Evolutionary conservation across 2,329 filamentous ascomycete genomes (phyloP), one percentile per base, ranked within the genome.

Genomic region (Colletotrichum lentis): DNA sequence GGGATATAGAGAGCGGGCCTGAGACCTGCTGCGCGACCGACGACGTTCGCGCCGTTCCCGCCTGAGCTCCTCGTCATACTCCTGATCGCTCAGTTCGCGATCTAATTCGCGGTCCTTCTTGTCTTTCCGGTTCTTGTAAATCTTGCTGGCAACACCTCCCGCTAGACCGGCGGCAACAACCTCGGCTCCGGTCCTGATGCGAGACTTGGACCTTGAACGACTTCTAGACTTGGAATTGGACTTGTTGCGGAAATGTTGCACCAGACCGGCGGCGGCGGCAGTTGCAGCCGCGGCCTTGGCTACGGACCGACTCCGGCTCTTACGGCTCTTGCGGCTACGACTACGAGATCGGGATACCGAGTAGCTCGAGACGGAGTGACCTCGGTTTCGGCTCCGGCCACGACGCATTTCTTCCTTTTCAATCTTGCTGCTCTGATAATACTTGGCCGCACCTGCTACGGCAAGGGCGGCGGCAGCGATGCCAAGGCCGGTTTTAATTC

Each of bases 361-460:
- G 66, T 81, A 71, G 46, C 69, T 73, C 44, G 62, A 65, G 39
- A 50, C 59, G 46, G 78, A 77, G 61, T 78, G 77, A 44, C 78
- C 76, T 46, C 85, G 81, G 49, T 79, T 82, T 39, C 84, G 82
- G 72, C 84, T 84, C 52, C 87, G 85, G 11, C 88, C 88, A 57
- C 88, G 85, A 31, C 73, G 79, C 16, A 82, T 76, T 72, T 90
- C 87, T 70, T 89, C 88, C 73, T 85, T 87, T 52, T 89, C 86
- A 52, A 85, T 76, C 73, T 87, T 88, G 76, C 82, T 86, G 72
- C 84, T 83, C 70, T 89, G 84, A 74, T 86, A 85, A 73, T 89
- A 89, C 74, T 90, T 89, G 70, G 87, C 84, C 5, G 88, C 88
- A n/a, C 88, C 88, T 3, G 88, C 87, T 22, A 88, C 86, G 8